Evolutionary conservation across 2,329 filamentous ascomycete genomes (phyloP), one percentile per base, ranked within the genome.

Genomic region (Tolypocladium cylindrosporum): DNA sequence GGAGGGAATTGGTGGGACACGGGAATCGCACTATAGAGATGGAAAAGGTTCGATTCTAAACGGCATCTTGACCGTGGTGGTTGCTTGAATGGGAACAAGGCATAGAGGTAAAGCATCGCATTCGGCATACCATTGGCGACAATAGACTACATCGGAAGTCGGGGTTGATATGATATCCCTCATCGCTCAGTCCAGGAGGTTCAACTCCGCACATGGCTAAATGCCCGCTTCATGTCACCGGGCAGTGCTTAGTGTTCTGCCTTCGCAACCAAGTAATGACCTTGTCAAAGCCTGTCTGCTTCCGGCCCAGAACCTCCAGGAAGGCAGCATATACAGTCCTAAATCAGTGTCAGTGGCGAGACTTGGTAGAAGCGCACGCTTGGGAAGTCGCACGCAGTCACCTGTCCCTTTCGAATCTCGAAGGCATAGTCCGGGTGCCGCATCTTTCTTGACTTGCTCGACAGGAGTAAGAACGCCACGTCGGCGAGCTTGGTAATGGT

Each of bases 301-400:
- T 90, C 64, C 78, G 80, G 54, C 72, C 69, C 65, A 97, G 77
- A 36, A 94, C 85, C 55, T 78, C 74, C 52, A 76, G 70, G 66
- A 96, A 96, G 6, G 91, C 90, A 36, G 77, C 77, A 55, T 85
- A 84, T 0, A 85, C 87, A 59, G 93, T 75, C 77, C 86, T 89
- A 27, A 5, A 40, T 21, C 13, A 13, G 36, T 7, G 43, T 55
- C 34, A 56, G 43, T 21, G 6, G 14, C n/a, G 19, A 27, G 8
- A 9, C 11, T 7, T 9, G 21, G n/a, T 11, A 10, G 14, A 52
- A 31, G 54, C 3, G 13, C 4, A 13, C 19, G 6, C 3, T 8
- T 19, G 27, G 40, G 19, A 39, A 60, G 21, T 76, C 84, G 74
- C 71, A 88, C 86, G 85, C 86, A 57, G 71, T 68, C 2, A 84